phyloP scores from a whole-genome alignment of 805 yeast species.

The Cyberlindnera maclurae region DNA sequence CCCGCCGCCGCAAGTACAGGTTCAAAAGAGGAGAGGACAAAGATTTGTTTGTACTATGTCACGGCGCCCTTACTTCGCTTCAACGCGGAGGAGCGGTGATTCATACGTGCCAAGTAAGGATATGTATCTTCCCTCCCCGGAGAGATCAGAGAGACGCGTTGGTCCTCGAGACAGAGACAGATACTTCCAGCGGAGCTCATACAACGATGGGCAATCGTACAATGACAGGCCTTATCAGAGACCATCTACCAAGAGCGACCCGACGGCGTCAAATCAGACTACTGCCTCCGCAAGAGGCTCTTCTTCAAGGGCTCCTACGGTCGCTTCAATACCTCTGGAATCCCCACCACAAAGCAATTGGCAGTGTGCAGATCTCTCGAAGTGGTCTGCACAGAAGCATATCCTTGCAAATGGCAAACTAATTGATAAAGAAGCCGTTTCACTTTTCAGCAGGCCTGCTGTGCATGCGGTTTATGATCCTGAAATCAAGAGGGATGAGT shows the following conservation, averaged over 20 bases:
- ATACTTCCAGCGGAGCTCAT: too few species aligned
- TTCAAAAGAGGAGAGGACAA: background rate
- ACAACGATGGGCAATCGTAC: too few species aligned
- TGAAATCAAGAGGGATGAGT: slow-evolving; percentile 36
- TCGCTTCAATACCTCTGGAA: background rate
- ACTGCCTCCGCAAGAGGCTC: too few species aligned
- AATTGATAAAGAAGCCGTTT: slow-evolving; percentile 1
- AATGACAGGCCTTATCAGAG: too few species aligned
- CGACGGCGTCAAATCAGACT: too few species aligned
- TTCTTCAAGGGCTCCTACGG: too few species aligned
- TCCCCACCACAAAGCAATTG: slow-evolving; percentile 1
- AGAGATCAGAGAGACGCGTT: too few species aligned
- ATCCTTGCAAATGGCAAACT: slow-evolving; percentile 4
- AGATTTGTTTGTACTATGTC: background rate
- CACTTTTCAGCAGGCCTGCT: slow-evolving; percentile 16
- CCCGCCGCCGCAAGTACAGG: too few species aligned
- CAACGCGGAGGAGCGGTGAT: slow-evolving; percentile 1
- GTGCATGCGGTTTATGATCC: slow-evolving; percentile 48
- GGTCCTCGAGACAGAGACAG: too few species aligned
- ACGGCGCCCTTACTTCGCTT: slow-evolving; percentile 1
- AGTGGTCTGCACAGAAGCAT: slow-evolving; percentile 2
- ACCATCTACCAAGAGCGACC: too few species aligned
- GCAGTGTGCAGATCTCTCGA: background rate
- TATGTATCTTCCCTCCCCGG: background rate
- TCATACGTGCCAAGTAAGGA: slow-evolving; percentile 1